Percentiles rank a stretch among this genome's conserved stretches.
These are phyloP conservation scores for Amylocarpus encephaloides DNA, from an alignment of 2,329 filamentous ascomycete species.

Conservation along the genomic window DNA sequence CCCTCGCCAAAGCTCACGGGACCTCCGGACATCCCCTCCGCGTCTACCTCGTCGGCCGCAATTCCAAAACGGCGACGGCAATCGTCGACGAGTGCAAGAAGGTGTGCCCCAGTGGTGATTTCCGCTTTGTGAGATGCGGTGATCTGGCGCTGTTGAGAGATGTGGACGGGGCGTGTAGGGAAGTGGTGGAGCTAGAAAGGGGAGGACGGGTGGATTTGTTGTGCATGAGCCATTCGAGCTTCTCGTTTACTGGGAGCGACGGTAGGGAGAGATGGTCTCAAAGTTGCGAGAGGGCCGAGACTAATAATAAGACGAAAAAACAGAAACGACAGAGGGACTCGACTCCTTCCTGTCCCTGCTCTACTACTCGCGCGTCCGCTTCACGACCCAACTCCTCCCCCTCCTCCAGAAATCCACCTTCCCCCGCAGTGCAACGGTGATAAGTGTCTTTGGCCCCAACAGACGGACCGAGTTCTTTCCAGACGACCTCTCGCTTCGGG, in stretches of 20 bases:
- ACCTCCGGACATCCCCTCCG: conserved; percentile 17
- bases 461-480: conserved; percentile 18
- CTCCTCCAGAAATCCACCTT: conserved; percentile 21
- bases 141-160: conserved; percentile 9
- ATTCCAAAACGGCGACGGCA: conserved; percentile 24
- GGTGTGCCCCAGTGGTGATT: conserved; percentile 29
- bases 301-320: no score
- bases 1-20: no score
- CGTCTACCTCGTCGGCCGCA: conserved; percentile 31
- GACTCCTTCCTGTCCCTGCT: conserved; percentile 28
- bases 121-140: conserved; percentile 26
- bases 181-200: conserved; percentile 23
- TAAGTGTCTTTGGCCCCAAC: no score
- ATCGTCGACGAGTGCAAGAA: conserved; percentile 27
- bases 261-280: neutral
- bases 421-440: neutral
- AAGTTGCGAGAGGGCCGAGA: conserved; percentile 13
- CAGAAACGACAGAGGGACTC: conserved; percentile 30
- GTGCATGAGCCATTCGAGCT: no score
- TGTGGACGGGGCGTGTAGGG: conserved; percentile 27
- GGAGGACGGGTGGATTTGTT: neutral
- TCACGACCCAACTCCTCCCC: conserved; percentile 26
- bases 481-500: conserved; percentile 28
- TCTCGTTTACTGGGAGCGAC: no score
- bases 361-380: conserved; percentile 14